Evolutionary conservation across 169 alveolate genomes (phyloP), one percentile per base, ranked within the genome.

Genomic region (Cryptosporidium baileyi): DNA sequence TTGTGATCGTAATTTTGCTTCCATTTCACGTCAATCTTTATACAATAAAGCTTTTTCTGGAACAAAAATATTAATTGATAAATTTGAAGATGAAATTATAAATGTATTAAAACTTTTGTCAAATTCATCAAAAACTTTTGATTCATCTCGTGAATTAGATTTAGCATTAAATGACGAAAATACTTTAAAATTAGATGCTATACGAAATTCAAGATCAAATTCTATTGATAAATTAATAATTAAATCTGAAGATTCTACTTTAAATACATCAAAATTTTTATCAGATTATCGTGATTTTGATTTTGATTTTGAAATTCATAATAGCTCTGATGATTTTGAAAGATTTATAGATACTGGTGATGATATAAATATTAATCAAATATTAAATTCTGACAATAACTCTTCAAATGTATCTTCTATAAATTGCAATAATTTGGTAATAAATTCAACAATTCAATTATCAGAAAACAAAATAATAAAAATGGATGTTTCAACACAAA

Each of bases 1-100:
- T 47, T 81, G 80, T 34, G 54, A 61, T 57, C 6, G 82, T 22
- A 81, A 81, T 28, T 81, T 81, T 81, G 89, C 89, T 15, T 63
- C 81, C n/a, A 63, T 67, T 22, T 67, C 80, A 40, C 34, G 45
- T 3, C 81, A 61, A 41, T 49, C 60, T 3, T 47, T 74, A n/a
- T 74, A 74, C 24, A 57, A 74, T 57, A 74, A 74, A 32, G 85
- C 85, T 17, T 74, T 74, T 57, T 74, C 74, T 3, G 85, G 85
- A 3, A 74, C 85, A n/a, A 74, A 74, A 24, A 74, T 54, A 9
- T 22, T 74, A 41, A 74, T 74, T 49, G 85, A 74, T 24, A 61
- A 74, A 7, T 74, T 74, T 74, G 85, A 74, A 60, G 67, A 38
- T 3, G 85, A 74, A 26, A 74, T 74, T 38, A 45, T 36, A 13